Evolutionary conservation across 176 grass and related monocot species (phyloP).

Genomic region (Aegilops tauschii): DNA sequence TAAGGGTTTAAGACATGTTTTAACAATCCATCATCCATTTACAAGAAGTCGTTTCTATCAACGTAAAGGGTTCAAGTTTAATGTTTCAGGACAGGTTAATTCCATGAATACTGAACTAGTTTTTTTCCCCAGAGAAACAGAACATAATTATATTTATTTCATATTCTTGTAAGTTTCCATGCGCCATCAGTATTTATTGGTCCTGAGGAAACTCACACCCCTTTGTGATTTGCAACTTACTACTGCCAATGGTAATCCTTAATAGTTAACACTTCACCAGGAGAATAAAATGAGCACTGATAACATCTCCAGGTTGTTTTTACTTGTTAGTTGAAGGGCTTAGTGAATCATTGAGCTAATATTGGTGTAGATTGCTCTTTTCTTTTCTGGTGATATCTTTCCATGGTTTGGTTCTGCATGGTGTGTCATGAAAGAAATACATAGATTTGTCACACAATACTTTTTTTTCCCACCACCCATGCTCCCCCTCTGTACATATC

Average conservation of each 20-base stretch:
- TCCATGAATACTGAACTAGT: neutral
- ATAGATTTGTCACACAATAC: neutral
- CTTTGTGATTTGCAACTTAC: neutral
- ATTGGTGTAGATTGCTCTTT: neutral
- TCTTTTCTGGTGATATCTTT: neutral
- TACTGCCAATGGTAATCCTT: neutral
- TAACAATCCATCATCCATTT: neutral
- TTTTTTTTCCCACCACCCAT: neutral
- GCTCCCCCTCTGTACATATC: neutral
- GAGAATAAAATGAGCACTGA: neutral
- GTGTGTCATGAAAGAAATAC: neutral
- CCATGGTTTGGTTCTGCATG: slow-evolving; percentile 3
- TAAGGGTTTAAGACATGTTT: neutral
- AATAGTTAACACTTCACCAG: neutral
- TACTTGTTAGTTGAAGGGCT: neutral
- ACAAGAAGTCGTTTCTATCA: neutral
- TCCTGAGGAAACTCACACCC: neutral
- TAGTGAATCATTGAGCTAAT: neutral
- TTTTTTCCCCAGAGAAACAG: neutral
- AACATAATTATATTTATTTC: neutral
- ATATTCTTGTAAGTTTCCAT: neutral
- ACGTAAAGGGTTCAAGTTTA: neutral
- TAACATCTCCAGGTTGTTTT: neutral
- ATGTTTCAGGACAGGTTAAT: neutral
- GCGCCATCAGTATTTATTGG: neutral